A percentile compares a stretch with the other conserved stretches of the same genome.
Evolutionary conservation across 2,329 filamentous ascomycete species (phyloP).

Genomic region (Clonostachys rosea): DNA sequence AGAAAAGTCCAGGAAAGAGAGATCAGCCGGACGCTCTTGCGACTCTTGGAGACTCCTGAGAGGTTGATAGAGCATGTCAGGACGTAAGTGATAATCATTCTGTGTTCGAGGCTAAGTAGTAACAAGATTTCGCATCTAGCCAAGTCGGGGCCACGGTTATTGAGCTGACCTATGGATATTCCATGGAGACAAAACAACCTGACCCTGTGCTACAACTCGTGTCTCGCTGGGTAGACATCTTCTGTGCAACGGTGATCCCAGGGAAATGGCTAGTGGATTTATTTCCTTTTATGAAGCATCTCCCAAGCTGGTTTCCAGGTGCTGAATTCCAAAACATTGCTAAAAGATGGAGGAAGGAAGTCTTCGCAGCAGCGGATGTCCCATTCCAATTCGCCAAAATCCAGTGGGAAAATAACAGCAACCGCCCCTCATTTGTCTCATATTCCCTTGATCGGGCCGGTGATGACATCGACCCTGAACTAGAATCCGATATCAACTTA

Average conservation of each 20-base stretch:
- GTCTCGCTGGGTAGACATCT: slow-evolving; percentile 11
- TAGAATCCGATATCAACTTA: slow-evolving; percentile 5
- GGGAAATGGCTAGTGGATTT: slow-evolving; percentile 13
- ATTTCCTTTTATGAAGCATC: slow-evolving; percentile 7
- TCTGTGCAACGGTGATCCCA: slow-evolving; percentile 11
- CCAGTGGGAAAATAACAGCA: slow-evolving; percentile 4
- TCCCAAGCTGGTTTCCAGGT: slow-evolving; percentile 11
- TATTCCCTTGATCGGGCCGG: slow-evolving; percentile 4
- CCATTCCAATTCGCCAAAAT: slow-evolving; percentile 11
- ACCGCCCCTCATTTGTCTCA: slow-evolving; percentile 3
- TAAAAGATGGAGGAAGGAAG: slow-evolving; percentile 8
- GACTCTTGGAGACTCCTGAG: slow-evolving; percentile 4
- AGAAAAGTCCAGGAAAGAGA: slow-evolving; percentile 3
- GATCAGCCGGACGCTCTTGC: slow-evolving; percentile 4
- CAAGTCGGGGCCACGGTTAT: slow-evolving; percentile 9
- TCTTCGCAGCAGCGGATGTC: slow-evolving; percentile 7
- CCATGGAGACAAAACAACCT: slow-evolving; percentile 8
- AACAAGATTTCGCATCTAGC: slow-evolving; percentile 5
- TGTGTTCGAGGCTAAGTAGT: too few species aligned
- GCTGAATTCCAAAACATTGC: slow-evolving; percentile 12
- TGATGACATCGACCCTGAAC: background rate
- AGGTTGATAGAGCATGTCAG: slow-evolving; percentile 5
- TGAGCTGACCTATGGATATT: slow-evolving; percentile 13
- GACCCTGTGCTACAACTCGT: slow-evolving; percentile 9
- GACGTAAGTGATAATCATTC: slow-evolving; percentile 1